Conservation (phyloP, 208 protist species). For the Wallacemonas sp. region DNA sequence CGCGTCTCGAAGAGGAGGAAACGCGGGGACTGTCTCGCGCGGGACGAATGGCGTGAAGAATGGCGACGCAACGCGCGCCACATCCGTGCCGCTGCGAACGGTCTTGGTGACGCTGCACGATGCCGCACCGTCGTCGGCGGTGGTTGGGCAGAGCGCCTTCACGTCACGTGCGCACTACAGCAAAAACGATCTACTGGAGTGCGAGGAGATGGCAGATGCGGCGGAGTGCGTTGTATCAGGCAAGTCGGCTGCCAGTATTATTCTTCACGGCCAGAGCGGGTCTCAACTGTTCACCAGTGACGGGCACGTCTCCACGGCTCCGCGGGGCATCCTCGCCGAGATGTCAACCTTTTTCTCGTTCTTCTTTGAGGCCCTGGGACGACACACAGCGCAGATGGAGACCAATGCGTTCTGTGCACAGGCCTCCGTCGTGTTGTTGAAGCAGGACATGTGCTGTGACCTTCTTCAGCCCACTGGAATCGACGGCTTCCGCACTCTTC, state of each 20-base stretch:
- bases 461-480: slow-evolving; percentile 19
- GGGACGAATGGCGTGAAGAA: neutral
- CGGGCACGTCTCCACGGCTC: too few relatives aligned
- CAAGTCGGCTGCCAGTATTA: neutral
- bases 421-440: slow-evolving; percentile 38
- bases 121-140: neutral
- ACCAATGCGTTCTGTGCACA: slow-evolving; percentile 17
- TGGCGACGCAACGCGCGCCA: neutral
- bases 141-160: neutral
- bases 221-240: neutral
- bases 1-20: too few relatives aligned
- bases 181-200: neutral
- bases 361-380: slow-evolving; percentile 12
- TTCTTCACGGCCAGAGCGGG: neutral
- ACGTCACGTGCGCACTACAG: neutral
- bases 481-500: slow-evolving; percentile 10
- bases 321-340: neutral
- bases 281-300: too few relatives aligned
- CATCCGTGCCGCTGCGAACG: neutral
- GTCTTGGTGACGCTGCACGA: neutral
- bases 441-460: slow-evolving; percentile 44
- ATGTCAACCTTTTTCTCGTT: slow-evolving; percentile 24
- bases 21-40: neutral
- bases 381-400: neutral
- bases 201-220: neutral